phyloP scores from a whole-genome alignment of 1,139 yeast genomes.

The Scheffersomyces cryptocercus region DNA sequence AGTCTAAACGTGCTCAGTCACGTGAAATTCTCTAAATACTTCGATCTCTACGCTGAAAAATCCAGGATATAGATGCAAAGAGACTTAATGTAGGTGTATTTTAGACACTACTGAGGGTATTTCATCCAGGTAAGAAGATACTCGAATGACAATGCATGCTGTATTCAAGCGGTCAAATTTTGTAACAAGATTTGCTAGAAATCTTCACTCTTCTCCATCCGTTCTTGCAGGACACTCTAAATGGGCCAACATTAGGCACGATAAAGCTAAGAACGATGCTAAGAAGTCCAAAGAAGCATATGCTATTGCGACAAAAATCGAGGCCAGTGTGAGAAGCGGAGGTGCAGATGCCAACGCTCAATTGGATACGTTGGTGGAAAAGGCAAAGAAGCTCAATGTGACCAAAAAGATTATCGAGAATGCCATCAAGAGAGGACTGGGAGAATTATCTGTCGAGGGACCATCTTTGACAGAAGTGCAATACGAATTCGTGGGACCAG shows the following conservation, averaged over 20 bases:
- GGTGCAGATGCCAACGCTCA: conserved; percentile 68
- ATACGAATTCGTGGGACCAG: conserved; percentile 95
- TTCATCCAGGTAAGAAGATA: no score
- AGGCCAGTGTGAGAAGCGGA: conserved; percentile 63
- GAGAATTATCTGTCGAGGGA: conserved; percentile 42
- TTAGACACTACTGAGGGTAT: no score
- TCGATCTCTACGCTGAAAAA: no score
- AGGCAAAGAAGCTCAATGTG: conserved; percentile 76
- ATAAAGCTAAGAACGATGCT: conserved; percentile 91
- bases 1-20: no score
- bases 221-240: conserved; percentile 76
- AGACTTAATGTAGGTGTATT: no score
- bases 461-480: conserved; percentile 41
- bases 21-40: no score
- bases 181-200: no score
- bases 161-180: no score
- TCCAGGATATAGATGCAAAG: no score
- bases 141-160: no score
- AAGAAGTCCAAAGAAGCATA: conserved; percentile 70
- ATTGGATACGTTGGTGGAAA: conserved; percentile 72
- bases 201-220: no score
- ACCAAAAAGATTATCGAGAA: conserved; percentile 82
- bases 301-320: conserved; percentile 70
- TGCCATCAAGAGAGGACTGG: conserved; percentile 84
- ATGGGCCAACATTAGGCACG: conserved; percentile 95